A percentile compares a stretch with the other conserved stretches of the same genome.
phyloP scores from a whole-genome alignment of 352 stramenopile species.

The Pythium scleroteichum region DNA sequence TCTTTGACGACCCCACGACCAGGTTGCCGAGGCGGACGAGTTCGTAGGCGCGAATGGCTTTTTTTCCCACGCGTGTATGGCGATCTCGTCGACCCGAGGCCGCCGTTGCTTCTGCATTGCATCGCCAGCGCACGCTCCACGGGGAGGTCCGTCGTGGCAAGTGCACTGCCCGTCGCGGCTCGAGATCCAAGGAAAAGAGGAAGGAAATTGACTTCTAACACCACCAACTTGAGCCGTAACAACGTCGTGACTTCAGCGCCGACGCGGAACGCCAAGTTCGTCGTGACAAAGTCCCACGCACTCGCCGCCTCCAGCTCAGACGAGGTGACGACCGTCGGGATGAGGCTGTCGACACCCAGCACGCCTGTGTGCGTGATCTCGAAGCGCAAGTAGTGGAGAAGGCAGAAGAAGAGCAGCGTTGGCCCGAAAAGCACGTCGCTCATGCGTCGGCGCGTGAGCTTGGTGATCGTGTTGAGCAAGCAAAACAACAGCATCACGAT shows the following conservation, averaged over 20 bases:
- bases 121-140: too few relatives aligned
- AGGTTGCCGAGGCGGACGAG: too few relatives aligned
- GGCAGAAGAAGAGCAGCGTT: slow-evolving; percentile 28
- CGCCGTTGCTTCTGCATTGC: too few relatives aligned
- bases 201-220: slow-evolving; percentile 31
- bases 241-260: slow-evolving; percentile 28
- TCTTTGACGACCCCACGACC: too few relatives aligned
- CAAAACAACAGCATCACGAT: slow-evolving; percentile 29
- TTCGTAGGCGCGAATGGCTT: too few relatives aligned
- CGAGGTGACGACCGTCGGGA: slow-evolving; percentile 22
- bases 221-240: slow-evolving; percentile 25
- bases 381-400: slow-evolving; percentile 29
- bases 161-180: too few relatives aligned
- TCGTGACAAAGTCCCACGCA: slow-evolving; percentile 28
- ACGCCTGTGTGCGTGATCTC: slow-evolving; percentile 20
- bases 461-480: slow-evolving; percentile 31
- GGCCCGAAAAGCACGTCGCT: slow-evolving; percentile 34
- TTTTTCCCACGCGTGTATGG: too few relatives aligned
- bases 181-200: neutral
- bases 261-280: slow-evolving; percentile 27
- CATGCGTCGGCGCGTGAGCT: slow-evolving; percentile 28
- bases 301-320: slow-evolving; percentile 26
- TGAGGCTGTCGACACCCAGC: slow-evolving; percentile 28
- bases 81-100: too few relatives aligned
- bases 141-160: too few relatives aligned